Conservation (phyloP, 2,329 filamentous ascomycete genomes). For the Ceratocystis albifundus region DNA sequence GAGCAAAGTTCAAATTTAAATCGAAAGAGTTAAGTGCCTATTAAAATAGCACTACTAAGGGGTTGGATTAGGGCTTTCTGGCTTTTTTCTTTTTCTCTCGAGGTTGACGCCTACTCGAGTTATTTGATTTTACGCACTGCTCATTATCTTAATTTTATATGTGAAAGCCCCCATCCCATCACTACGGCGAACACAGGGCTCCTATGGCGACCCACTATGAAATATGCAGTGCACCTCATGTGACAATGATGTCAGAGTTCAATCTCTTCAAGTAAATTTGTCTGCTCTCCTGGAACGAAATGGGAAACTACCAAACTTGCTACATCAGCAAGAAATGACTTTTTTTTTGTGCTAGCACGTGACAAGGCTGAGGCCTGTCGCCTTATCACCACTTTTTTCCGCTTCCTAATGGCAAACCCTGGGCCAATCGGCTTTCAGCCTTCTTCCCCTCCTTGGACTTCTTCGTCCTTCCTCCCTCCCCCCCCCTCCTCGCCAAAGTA, state of each 20-base stretch:
- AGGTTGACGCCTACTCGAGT: background rate
- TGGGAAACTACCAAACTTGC: background rate
- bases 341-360: background rate
- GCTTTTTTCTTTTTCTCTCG: background rate
- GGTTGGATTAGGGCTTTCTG: background rate
- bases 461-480: background rate
- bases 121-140: background rate
- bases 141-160: background rate
- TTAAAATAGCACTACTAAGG: background rate
- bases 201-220: no score
- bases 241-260: background rate
- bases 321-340: background rate
- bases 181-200: no score
- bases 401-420: background rate
- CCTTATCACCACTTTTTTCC: conserved; percentile 8
- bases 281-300: background rate
- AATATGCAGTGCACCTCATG: no score
- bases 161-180: no score
- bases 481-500: background rate
- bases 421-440: conserved; percentile 8
- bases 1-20: background rate
- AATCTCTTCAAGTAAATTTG: background rate
- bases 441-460: conserved; percentile 1
- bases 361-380: background rate
- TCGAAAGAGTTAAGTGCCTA: background rate